Conservation (phyloP, 495 filamentous ascomycete species). For the Hypoxylon trugodes region DNA sequence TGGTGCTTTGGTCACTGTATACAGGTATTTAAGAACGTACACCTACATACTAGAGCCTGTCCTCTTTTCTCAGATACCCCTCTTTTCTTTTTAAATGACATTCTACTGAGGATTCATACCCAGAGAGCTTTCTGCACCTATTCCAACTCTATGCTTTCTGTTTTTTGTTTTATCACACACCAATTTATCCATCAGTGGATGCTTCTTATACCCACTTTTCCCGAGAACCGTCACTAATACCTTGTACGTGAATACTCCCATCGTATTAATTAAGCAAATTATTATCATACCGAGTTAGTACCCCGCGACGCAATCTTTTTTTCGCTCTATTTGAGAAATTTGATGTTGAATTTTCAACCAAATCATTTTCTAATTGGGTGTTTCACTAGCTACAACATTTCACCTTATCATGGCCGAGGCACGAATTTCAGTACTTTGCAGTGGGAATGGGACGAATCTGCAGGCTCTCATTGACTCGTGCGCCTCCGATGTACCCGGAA, state of each 20-base stretch:
- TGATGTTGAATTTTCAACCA: neutral
- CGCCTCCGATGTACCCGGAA: constrained; percentile 48
- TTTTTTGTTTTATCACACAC: no score
- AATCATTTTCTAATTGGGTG: neutral
- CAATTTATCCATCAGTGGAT: no score
- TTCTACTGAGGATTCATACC: no score
- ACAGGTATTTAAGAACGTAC: no score
- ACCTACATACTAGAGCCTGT: no score
- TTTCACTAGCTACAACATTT: constrained; percentile 11
- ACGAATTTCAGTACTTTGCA: constrained; percentile 42
- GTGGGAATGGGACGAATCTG: constrained; percentile 88
- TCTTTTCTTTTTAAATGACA: no score
- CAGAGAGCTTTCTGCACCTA: no score
- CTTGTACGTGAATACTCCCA: constrained; percentile 1
- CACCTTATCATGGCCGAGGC: constrained; percentile 43
- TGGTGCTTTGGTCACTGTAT: no score
- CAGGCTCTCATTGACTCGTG: constrained; percentile 88
- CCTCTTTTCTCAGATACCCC: no score
- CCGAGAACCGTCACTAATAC: no score
- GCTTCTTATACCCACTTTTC: no score
- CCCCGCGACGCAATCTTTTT: constrained; percentile 29
- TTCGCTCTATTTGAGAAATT: neutral
- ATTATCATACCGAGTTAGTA: constrained; percentile 18
- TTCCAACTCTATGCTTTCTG: no score
- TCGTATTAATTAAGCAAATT: constrained; percentile 13